Percentiles rank a stretch among this genome's conserved stretches.
phyloP scores from a whole-genome alignment of 1,284 basidiomycete genomes.

The Sporisorium iseilematis-ciliati region DNA sequence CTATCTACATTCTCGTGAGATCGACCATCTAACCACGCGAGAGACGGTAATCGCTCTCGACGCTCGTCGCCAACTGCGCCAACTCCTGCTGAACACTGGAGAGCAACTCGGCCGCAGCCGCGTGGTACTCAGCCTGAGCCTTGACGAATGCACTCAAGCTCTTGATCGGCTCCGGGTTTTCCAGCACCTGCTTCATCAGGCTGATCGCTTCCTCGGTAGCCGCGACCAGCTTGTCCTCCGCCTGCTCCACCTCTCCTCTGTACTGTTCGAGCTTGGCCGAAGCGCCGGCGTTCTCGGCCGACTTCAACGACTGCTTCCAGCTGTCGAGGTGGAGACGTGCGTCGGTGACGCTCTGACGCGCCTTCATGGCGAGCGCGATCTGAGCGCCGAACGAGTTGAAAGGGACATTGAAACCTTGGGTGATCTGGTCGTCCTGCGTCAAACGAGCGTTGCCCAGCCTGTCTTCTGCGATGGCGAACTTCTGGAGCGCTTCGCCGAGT shows the following conservation, averaged over 20 bases:
- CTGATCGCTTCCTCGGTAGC: constrained; percentile 98
- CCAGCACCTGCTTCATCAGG: constrained; percentile 96
- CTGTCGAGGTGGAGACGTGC: constrained; percentile 67
- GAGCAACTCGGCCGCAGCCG: constrained; percentile 79
- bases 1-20: background rate
- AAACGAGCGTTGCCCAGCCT: constrained; percentile 87
- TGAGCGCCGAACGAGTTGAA: constrained; percentile 74
- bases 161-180: constrained; percentile 96
- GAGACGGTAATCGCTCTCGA: constrained; percentile 87
- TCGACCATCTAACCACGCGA: constrained; percentile 58
- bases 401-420: constrained; percentile 83
- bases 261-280: constrained; percentile 58
- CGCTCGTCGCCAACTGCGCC: constrained; percentile 86
- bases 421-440: constrained; percentile 83
- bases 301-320: constrained; percentile 65
- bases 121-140: constrained; percentile 87
- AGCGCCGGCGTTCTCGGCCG: constrained; percentile 54
- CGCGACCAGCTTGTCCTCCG: constrained; percentile 79
- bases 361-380: constrained; percentile 67
- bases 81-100: constrained; percentile 83
- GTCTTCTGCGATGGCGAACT: constrained; percentile 87
- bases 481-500: constrained; percentile 78
- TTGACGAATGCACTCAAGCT: constrained; percentile 91
- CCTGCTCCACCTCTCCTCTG: constrained; percentile 66
- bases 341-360: constrained; percentile 64